Conservation (phyloP, 164 flowering plant genomes). For the Tetrastigma voinierianum region DNA sequence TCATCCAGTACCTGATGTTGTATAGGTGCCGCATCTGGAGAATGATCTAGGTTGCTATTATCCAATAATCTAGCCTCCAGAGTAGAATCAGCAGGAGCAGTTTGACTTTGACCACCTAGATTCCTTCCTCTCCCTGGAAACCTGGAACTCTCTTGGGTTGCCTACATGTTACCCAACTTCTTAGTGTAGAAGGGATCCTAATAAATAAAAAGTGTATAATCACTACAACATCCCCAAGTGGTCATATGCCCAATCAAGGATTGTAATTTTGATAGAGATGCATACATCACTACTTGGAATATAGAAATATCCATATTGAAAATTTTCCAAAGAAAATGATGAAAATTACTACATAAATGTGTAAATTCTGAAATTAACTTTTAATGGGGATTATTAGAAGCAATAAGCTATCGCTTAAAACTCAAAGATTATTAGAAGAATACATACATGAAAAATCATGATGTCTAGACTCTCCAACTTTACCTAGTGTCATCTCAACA, state of each 20-base stretch:
- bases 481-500: no score
- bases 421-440: no score
- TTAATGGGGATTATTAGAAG: no score
- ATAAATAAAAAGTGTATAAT: neutral
- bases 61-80: conserved; percentile 83
- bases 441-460: no score
- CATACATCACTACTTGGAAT: neutral
- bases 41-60: conserved; percentile 30
- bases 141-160: conserved; percentile 52
- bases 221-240: neutral
- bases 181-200: neutral
- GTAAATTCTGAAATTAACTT: no score
- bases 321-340: no score
- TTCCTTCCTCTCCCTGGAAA: conserved; percentile 91
- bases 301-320: no score
- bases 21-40: conserved; percentile 27
- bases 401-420: no score
- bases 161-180: conserved; percentile 28
- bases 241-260: no score
- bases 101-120: conserved; percentile 43
- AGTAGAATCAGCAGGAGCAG: conserved; percentile 48
- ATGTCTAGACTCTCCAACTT: no score
- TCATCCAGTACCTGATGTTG: conserved; percentile 37
- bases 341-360: no score
- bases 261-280: neutral